phyloP scores from a whole-genome alignment of 2,329 filamentous ascomycete genomes.

The Penicillium oxalicum region DNA sequence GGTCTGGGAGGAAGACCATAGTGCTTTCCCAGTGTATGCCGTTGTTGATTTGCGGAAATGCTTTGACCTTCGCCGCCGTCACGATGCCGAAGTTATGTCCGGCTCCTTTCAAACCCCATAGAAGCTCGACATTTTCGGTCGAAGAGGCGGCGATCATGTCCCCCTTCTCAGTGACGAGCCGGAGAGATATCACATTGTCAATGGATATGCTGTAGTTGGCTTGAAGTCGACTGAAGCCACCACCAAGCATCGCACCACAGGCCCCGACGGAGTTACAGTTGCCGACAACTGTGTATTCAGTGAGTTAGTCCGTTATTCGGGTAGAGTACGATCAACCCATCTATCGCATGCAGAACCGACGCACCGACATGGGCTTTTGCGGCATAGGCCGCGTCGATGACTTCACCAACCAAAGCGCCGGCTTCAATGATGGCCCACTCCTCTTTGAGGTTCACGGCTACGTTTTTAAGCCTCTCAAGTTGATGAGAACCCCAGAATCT shows the following conservation, averaged over 20 bases:
- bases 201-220: background rate
- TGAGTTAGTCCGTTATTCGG: background rate
- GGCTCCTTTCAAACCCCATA: background rate
- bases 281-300: background rate
- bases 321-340: background rate
- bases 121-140: background rate
- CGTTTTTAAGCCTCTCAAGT: background rate
- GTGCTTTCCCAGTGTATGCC: background rate
- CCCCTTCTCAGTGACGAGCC: background rate
- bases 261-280: background rate
- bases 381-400: background rate
- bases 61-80: background rate
- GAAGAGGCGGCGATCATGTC: background rate
- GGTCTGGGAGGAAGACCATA: background rate
- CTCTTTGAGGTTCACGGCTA: background rate
- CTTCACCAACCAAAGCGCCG: background rate
- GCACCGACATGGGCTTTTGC: background rate
- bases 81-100: conserved; percentile 3
- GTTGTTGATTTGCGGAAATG: background rate
- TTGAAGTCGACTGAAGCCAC: background rate
- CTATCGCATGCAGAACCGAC: background rate
- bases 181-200: background rate
- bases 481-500: background rate
- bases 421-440: background rate
- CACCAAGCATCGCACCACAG: background rate